Evolutionary conservation across 2,329 filamentous ascomycete genomes (phyloP), one percentile per base, ranked within the genome.

Genomic region (Blastomyces percursus): DNA sequence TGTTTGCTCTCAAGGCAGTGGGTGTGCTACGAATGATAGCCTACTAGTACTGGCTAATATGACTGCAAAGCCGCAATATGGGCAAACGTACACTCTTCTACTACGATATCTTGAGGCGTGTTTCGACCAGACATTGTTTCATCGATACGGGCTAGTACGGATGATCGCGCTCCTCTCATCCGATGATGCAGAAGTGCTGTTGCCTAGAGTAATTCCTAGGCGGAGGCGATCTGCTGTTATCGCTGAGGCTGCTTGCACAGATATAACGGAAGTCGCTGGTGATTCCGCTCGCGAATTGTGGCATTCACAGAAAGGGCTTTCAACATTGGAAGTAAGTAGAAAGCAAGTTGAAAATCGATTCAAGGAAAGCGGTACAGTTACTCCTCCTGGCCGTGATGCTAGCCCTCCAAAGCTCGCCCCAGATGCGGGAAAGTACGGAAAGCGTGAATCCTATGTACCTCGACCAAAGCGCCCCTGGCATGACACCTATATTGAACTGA

Each of bases 91-190:
- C 77, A 63, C 77, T 88, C 63, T 64, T 60, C 55, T 69, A 89
- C 1, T 71, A 87, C 1, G 85, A 89, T 70, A 81, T 90, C 63
- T 78, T 86, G 67, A 77, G 75, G 52, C 82, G 59, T 83, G 89
- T 61, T 80, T 84, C 64, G 76, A 79, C 2, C 79, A 84, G 59
- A 74, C 78, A 0, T 78, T 87, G 0, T 84, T 95, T 67, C 88
- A 96, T 68, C 79, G 80, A 35, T 92, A 91, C 71, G 93, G 93
- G 2, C 82, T 86, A 21, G 86, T 96, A 2, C 85, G 91, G 58
- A 87, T 93, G 79, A 80, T 97, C 0, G 71, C 92, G 48, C 92
- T 91, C 86, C 70, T 86, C 3, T 80, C 83, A 1, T 78, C 86
- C 52, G 77, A 82, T 0, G 87, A 90, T 62, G 84, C 84, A 66